Base-by-base conservation (phyloP, 495 filamentous ascomycete species). In the Pyrenula massariospora region DNA sequence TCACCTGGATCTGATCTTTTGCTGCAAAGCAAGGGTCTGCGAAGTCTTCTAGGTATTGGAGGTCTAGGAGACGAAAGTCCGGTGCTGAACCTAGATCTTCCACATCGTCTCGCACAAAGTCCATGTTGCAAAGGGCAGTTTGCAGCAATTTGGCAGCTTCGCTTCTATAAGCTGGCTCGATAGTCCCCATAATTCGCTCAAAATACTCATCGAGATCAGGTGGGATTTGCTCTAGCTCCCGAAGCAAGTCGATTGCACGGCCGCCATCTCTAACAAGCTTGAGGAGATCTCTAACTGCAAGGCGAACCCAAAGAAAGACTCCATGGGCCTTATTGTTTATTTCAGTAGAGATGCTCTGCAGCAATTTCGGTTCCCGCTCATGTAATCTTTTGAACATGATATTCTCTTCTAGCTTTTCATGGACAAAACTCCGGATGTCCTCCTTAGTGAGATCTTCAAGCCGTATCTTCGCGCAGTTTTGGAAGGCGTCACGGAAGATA, bases 401-500 rank as follows among this genome's bases (percentile, higher is more conserved):
- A 10, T 60, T 25, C 11, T 72, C 71, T 11, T 54, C 24, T 12
- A 72, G 23, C n/a, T 64, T 58, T 11, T 57, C 55, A 19, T 57
- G 48, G 12, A 68, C 60, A 54, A 67, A 73, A 2, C 12, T 42
- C 36, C 57, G 22, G 36, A 73, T 72, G 50, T 73, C 71, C 0
- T 49, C 20, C 0, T 55, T 25, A 0, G 67, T 73, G 10, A 68
- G 52, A 22, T 70, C 63, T 53, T 75, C 62, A 2, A 73, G 55
- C 15, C 50, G 47, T 8, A 73, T 55, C 1, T 24, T 50, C 12
- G 54, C 25, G 47, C 52, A 1, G 60, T 49, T 1, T 56, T 15
- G 0, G n/a, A 78, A 78, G 0, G 60, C 64, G 52, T 73, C 63
- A 21, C 70, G 59, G 56, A 81, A 80, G 0, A 65, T 63, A 24